Base-by-base conservation (phyloP, 2,329 filamentous ascomycete species). In the Blastomyces silverae region DNA sequence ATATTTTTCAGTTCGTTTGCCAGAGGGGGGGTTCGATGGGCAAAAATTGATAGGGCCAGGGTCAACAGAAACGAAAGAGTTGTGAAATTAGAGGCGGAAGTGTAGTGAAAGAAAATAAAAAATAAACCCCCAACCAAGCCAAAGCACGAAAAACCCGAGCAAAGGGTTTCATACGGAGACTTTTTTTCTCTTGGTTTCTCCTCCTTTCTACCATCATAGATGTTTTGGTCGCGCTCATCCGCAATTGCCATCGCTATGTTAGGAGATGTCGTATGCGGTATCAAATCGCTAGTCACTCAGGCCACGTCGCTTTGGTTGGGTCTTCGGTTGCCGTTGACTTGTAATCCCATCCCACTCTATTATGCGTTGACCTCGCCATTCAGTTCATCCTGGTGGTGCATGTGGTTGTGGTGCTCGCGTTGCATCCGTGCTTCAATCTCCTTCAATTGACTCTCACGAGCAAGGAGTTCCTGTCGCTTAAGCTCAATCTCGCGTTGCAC, bases 401-500 rank as follows among this genome's bases (percentile, higher is more conserved):
- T 64, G 57, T 75, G 71, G 67, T 70, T 67, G 75, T 85, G 88
- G 69, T 87, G 84, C 81, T 96, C 91, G 77, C 92, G 88, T 76
- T 92, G 88, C 93, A 97, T 97, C 75, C 93, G 89, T 68, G 92
- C 93, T 81, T 97, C 93, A 76, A 99, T 97, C 84, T 99, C 94
- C 80, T 94, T 93, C 73, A 99, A 87, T 82, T 99, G 94, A 75
- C 92, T 96, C 83, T 99, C 94, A 79, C 94, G 92, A 70, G 94
- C 94, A 80, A 99, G 79, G 68, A 99, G 85, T 81, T 99, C 94
- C 82, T 99, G 94, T 82, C 94, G 89, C 87, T 99, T 99, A 86
- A 97, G 94, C 82, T 97, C 96, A 83, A 99, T 99, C 81, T 99
- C 94, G 77, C 94, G 91, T 83, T 99, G 94, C 69, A 99, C 94